A percentile compares a stretch with the other conserved stretches of the same genome.
Evolutionary conservation across 208 protist species (phyloP).

Genomic region (Tritrichomonas musculus): DNA sequence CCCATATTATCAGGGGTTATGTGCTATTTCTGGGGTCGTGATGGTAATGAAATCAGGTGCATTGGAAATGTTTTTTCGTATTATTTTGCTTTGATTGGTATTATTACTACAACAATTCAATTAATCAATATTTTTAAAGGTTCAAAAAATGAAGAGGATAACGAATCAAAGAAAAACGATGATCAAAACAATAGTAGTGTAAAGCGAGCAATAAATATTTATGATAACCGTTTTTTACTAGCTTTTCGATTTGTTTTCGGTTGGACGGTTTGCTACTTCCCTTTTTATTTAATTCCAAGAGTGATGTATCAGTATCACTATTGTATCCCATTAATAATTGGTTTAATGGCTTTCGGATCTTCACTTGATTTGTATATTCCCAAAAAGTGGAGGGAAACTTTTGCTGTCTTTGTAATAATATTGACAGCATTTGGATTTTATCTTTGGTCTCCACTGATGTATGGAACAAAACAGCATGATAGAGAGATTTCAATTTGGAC

Average conservation of each 20-base stretch:
- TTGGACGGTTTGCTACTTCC: not conserved
- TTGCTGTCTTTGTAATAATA: not conserved
- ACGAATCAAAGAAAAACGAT: too few relatives aligned
- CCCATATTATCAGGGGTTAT: not conserved
- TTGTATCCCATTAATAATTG: not conserved
- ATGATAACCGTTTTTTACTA: too few relatives aligned
- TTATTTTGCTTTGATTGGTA: conserved; percentile 4
- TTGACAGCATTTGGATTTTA: not conserved
- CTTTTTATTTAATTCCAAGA: not conserved
- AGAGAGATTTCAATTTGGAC: not conserved
- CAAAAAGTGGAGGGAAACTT: not conserved
- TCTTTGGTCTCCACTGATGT: not conserved
- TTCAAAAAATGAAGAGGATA: too few relatives aligned
- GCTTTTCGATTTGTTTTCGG: not conserved
- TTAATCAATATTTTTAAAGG: too few relatives aligned
- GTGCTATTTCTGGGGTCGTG: not conserved
- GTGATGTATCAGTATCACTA: conserved; percentile 26
- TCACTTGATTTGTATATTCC: not conserved
- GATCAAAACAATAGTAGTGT: too few relatives aligned
- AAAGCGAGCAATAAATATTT: too few relatives aligned
- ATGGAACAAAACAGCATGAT: not conserved
- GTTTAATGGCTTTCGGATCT: not conserved
- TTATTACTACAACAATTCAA: too few relatives aligned
- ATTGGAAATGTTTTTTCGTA: not conserved
- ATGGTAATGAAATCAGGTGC: not conserved